Conservation (phyloP, 345 rosid genomes). For the Populus pruinosa region DNA sequence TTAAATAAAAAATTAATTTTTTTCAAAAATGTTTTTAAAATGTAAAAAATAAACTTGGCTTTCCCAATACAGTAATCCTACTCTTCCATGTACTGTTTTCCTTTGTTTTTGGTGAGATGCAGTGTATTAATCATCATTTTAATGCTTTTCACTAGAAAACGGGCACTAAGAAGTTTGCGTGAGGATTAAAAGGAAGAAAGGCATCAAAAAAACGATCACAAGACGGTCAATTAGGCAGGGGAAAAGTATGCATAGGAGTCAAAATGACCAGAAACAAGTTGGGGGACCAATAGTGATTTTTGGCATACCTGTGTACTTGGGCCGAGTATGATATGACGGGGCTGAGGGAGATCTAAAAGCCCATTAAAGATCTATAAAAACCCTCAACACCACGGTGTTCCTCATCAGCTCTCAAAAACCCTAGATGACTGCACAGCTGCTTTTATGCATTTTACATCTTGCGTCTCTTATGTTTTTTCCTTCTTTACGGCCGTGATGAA, state of each 20-base stretch:
- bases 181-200: no score
- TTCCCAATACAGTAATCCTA: neutral
- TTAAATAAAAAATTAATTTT: no score
- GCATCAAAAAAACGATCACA: no score
- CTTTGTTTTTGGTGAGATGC: neutral
- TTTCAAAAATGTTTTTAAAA: no score
- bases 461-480: neutral
- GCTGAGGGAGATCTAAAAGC: neutral
- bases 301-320: no score
- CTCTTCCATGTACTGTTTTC: neutral
- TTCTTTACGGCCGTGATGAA: conserved; percentile 38
- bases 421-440: neutral
- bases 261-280: no score
- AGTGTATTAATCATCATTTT: neutral
- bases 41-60: no score
- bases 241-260: neutral
- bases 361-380: conserved; percentile 6
- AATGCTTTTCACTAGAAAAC: no score
- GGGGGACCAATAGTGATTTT: neutral
- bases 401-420: neutral
- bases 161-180: no score
- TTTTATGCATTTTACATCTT: neutral
- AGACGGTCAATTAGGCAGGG: neutral
- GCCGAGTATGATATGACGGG: neutral
- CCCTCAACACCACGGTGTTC: no score